Conservation (phyloP, 805 yeast genomes). For the Naumovozyma baii region DNA sequence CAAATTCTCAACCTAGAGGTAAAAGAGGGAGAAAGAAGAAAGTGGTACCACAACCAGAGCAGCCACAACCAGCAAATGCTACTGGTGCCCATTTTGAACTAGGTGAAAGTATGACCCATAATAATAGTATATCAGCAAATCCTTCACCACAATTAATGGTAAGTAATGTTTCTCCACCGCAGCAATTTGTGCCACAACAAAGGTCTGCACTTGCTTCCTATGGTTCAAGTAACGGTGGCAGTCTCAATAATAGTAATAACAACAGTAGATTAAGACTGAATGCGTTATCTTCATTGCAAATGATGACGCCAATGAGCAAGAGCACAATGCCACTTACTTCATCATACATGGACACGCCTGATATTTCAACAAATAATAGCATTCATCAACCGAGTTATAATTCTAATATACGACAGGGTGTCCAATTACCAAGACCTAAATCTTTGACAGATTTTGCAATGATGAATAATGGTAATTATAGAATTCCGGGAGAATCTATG, state of each 20-base stretch:
- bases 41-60: constrained; percentile 4
- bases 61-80: neutral
- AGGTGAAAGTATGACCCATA: constrained; percentile 3
- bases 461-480: constrained; percentile 1
- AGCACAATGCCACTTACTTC: constrained; percentile 8
- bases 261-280: constrained; percentile 22
- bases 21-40: constrained; percentile 39
- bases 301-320: constrained; percentile 46
- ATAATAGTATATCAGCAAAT: neutral
- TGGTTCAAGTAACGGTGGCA: neutral
- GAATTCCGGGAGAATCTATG: neutral
- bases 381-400: neutral
- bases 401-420: neutral
- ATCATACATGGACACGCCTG: constrained; percentile 17
- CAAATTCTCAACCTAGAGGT: constrained; percentile 60
- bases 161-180: neutral
- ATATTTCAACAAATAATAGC: neutral
- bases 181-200: neutral
- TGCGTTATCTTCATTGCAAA: constrained; percentile 44
- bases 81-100: constrained; percentile 3
- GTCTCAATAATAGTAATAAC: constrained; percentile 6
- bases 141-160: constrained; percentile 1
- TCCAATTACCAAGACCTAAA: constrained; percentile 17
- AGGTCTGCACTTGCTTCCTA: neutral
- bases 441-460: constrained; percentile 17